Evolutionary conservation across 2,329 filamentous ascomycete species (phyloP).

Genomic region (Phialophora macrospora): DNA sequence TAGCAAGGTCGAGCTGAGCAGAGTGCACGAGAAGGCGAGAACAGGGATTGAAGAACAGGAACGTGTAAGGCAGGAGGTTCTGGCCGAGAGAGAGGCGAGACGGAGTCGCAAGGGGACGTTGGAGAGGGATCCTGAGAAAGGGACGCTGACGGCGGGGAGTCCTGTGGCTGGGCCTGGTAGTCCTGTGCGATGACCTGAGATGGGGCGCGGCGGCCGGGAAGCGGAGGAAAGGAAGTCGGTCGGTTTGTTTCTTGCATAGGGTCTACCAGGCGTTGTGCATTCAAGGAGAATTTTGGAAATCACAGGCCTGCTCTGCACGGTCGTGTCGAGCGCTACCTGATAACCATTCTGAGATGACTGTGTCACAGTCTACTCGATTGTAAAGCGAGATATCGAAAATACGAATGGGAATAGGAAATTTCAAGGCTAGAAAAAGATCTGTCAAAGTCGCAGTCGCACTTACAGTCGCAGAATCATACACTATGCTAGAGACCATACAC

Average conservation of each 20-base stretch:
- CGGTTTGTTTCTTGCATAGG: background rate
- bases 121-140: conserved; percentile 24
- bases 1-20: conserved; percentile 45
- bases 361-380: background rate
- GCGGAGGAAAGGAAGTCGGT: background rate
- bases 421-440: background rate
- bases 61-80: conserved; percentile 43
- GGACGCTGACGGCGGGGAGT: background rate
- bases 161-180: background rate
- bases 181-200: background rate
- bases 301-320: background rate
- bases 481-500: background rate
- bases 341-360: background rate
- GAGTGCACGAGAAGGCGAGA: conserved; percentile 50
- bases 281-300: background rate
- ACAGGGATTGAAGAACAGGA: conserved; percentile 54
- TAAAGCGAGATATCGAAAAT: background rate
- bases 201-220: too few species aligned
- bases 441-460: too few species aligned
- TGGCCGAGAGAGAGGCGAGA: conserved; percentile 42
- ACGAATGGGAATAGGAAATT: background rate
- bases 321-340: background rate
- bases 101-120: conserved; percentile 14
- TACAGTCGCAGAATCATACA: background rate
- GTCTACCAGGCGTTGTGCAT: background rate